Evolutionary conservation across 345 rosid genomes (phyloP).

Genomic region (Clarkia xantiana): DNA sequence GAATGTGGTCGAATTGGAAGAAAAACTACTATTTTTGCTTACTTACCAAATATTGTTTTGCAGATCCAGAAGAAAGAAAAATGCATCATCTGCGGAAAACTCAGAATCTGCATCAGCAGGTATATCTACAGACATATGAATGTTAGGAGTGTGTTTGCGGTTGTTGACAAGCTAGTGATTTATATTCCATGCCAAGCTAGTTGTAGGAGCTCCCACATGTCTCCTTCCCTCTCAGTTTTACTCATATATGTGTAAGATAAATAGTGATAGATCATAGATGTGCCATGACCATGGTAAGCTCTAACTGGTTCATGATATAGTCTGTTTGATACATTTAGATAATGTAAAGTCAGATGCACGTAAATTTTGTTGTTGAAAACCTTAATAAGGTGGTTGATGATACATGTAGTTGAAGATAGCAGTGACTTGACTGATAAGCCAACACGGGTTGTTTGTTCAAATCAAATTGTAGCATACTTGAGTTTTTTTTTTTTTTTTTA

Average conservation of each 20-base stretch:
- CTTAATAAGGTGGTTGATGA: not conserved
- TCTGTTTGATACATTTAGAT: too few relatives aligned
- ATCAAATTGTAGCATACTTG: not conserved
- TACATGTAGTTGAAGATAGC: not conserved
- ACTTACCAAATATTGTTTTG: slow-evolving; percentile 10
- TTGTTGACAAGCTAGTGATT: not conserved
- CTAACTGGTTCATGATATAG: too few relatives aligned
- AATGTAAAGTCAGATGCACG: too few relatives aligned
- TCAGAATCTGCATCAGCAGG: slow-evolving; percentile 61
- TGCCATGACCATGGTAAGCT: too few relatives aligned
- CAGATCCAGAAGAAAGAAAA: slow-evolving; percentile 90
- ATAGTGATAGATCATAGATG: too few relatives aligned
- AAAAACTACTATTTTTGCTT: not conserved
- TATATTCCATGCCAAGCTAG: too few relatives aligned
- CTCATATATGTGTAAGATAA: too few relatives aligned
- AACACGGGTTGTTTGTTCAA: not conserved
- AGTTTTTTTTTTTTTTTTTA: slow-evolving; percentile 2
- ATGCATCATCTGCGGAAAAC: slow-evolving; percentile 61
- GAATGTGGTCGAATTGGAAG: not conserved
- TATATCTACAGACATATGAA: slow-evolving; percentile 6
- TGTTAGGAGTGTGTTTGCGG: not conserved
- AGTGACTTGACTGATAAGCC: not conserved
- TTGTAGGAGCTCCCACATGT: too few relatives aligned
- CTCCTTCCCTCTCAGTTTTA: too few relatives aligned
- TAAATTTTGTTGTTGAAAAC: too few relatives aligned